Evolutionary conservation across 441 rosid genomes (phyloP).

Genomic region (Jatropha podagrica): DNA sequence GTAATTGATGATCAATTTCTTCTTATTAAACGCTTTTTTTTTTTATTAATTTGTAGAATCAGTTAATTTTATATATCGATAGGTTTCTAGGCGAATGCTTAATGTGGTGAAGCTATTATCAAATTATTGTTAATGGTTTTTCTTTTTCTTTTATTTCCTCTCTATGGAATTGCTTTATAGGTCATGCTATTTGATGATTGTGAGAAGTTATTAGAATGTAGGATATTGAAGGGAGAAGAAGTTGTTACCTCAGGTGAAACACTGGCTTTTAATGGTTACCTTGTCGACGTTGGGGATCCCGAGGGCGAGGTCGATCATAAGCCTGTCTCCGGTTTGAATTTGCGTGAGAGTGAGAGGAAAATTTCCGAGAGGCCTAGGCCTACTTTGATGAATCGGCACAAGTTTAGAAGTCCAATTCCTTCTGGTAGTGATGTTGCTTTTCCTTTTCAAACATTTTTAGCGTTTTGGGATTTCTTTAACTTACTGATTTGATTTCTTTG

Average conservation of each 20-base stretch:
- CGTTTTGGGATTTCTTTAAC: neutral
- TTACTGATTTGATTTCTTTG: neutral
- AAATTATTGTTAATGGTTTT: neutral
- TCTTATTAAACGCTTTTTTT: neutral
- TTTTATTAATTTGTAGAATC: neutral
- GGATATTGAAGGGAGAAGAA: conserved; percentile 64
- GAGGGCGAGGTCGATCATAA: conserved; percentile 32
- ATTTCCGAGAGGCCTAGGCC: conserved; percentile 29
- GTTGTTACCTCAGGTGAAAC: conserved; percentile 53
- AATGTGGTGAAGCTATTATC: neutral
- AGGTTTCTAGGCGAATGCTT: neutral
- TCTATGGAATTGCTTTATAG: conserved; percentile 31
- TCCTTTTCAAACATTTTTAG: neutral
- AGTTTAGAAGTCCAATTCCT: conserved; percentile 38
- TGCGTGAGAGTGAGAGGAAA: conserved; percentile 28
- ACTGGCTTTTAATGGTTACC: conserved; percentile 56
- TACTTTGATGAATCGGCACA: conserved; percentile 31
- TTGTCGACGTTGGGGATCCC: conserved; percentile 71
- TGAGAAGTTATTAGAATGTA: conserved; percentile 68
- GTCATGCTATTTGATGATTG: conserved; percentile 69
- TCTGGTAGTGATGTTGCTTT: conserved; percentile 35
- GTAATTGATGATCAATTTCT: neutral
- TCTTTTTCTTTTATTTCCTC: neutral
- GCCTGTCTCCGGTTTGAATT: conserved; percentile 22
- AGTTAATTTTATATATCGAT: neutral